Percentiles rank a stretch among this genome's conserved stretches.
These are phyloP conservation scores for Phytopythium litorale DNA, from an alignment of 352 stramenopile genomes.

Conservation along the genomic window DNA sequence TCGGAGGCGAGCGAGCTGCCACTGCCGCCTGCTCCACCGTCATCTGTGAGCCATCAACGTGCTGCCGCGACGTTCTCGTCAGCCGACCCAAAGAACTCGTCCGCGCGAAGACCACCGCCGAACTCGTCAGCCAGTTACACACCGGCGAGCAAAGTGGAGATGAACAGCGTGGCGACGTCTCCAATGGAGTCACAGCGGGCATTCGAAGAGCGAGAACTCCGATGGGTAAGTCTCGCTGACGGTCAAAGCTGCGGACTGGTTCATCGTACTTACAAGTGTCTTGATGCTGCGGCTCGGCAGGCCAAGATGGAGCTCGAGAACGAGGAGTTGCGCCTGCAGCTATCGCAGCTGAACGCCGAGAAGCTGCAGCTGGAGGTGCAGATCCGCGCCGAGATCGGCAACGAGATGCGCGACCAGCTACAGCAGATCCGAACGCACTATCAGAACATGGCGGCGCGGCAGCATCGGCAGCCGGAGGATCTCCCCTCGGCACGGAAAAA, in stretches of 20 bases:
- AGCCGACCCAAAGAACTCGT: not conserved
- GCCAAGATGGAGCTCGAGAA: slow-evolving; percentile 57
- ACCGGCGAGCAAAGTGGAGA: slow-evolving; percentile 12
- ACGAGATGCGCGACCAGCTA: slow-evolving; percentile 66
- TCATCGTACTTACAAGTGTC: not conserved
- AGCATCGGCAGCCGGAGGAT: slow-evolving; percentile 22
- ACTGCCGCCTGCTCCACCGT: not conserved
- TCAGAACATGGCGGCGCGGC: slow-evolving; percentile 31
- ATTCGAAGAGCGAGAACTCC: slow-evolving; percentile 22
- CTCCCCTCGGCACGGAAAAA: slow-evolving; percentile 23
- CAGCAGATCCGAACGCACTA: slow-evolving; percentile 63
- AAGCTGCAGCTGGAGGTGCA: slow-evolving; percentile 60
- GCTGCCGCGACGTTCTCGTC: not conserved
- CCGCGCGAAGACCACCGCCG: not conserved
- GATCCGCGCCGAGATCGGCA: slow-evolving; percentile 59
- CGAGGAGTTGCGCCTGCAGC: slow-evolving; percentile 47
- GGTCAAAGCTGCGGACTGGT: not conserved
- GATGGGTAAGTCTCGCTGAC: slow-evolving; percentile 12
- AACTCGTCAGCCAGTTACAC: not conserved
- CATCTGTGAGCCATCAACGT: not conserved
- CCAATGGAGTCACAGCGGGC: slow-evolving; percentile 27
- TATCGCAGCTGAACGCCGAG: slow-evolving; percentile 26
- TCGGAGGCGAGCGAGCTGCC: slow-evolving; percentile 1
- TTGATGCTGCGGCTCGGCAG: slow-evolving; percentile 11
- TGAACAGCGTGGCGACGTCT: slow-evolving; percentile 17